Base-by-base conservation (phyloP, 352 stramenopile species). In the Globisporangium cystogenes region DNA sequence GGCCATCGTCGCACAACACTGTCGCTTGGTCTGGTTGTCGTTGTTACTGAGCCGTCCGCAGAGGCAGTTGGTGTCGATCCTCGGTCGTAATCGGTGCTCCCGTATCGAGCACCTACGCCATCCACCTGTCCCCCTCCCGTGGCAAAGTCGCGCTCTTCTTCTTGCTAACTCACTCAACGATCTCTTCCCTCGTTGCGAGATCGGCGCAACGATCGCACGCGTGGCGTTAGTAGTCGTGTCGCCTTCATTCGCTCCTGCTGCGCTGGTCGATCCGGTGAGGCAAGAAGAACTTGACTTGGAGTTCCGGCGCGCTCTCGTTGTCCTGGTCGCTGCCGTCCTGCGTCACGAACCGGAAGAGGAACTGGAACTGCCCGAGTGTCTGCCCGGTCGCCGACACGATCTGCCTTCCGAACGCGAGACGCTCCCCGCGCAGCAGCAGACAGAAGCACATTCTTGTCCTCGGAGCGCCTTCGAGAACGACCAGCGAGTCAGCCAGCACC, bases 251-350 rank as follows among this genome's bases (percentile, higher is more conserved):
- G 8, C 10, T 12, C 15, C 15, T 11, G 31, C 27, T 27, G 2
- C 45, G 45, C 35, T 33, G 53, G 8, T 68, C 21, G 23, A 74
- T 49, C 20, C 72, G 62, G 52, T 83, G 72, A 12, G 89, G 50
- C 44, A 91, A 45, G 55, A 91, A 91, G 51, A 89, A 91, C 55
- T 91, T 91, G 61, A 91, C 72, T 49, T 91, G 80, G 37, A 74
- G 74, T 4, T 36, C 11, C 31, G 4, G 31, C 27, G 4, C 27
- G 7, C 4, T 31, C 27, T 31, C 31, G 53, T 87, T 68, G 20
- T 26, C 8, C n/a, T 43, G 24, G 16, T 35, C n/a, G 0, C 48
- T 21, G 6, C 0, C 40, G 1, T 58, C 33, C 7, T 43, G 12
- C 46, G 46, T 26, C n/a, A n/a, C n/a, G 20, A 65, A 39, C 1